Evolutionary conservation across 2,329 filamentous ascomycete genomes (phyloP).

Genomic region (Talaromyces sp.): DNA sequence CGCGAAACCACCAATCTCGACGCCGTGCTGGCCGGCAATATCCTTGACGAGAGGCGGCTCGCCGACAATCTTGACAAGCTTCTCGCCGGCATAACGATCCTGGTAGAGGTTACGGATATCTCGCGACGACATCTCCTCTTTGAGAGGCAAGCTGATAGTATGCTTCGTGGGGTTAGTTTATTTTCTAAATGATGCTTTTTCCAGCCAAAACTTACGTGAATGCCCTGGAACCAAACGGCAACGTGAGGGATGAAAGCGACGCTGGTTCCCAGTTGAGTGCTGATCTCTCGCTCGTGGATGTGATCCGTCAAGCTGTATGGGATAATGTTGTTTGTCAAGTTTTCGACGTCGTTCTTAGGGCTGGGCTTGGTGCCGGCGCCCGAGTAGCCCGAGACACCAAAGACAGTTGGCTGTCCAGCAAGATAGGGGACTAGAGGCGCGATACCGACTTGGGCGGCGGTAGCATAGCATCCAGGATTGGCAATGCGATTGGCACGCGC

Average conservation of each 20-base stretch:
- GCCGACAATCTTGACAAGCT: slow-evolving; percentile 85
- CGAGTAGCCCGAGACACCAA: slow-evolving; percentile 90
- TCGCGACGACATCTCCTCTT: slow-evolving; percentile 78
- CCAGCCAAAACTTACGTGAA: slow-evolving; percentile 51
- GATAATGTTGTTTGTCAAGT: slow-evolving; percentile 81
- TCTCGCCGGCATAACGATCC: slow-evolving; percentile 92
- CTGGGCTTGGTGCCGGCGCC: slow-evolving; percentile 92
- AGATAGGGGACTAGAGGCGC: slow-evolving; percentile 74
- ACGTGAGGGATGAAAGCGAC: slow-evolving; percentile 92
- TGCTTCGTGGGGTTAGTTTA: slow-evolving; percentile 45
- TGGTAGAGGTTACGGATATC: slow-evolving; percentile 94
- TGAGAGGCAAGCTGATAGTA: slow-evolving; percentile 84
- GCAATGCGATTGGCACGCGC: slow-evolving; percentile 74
- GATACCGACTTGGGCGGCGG: slow-evolving; percentile 84
- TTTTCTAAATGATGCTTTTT: not conserved
- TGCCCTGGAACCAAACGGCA: slow-evolving; percentile 95
- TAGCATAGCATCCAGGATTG: slow-evolving; percentile 94
- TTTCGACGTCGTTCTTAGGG: slow-evolving; percentile 84
- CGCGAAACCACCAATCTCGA: slow-evolving; percentile 94
- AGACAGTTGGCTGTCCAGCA: slow-evolving; percentile 72
- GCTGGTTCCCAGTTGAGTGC: slow-evolving; percentile 64
- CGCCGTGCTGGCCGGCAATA: slow-evolving; percentile 78
- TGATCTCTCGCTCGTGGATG: slow-evolving; percentile 91
- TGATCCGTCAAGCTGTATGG: slow-evolving; percentile 90
- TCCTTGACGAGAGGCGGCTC: slow-evolving; percentile 81